Evolutionary conservation across 805 yeast genomes (phyloP), one percentile per base, ranked within the genome.

Genomic region (Cyberlindnera veronae): DNA sequence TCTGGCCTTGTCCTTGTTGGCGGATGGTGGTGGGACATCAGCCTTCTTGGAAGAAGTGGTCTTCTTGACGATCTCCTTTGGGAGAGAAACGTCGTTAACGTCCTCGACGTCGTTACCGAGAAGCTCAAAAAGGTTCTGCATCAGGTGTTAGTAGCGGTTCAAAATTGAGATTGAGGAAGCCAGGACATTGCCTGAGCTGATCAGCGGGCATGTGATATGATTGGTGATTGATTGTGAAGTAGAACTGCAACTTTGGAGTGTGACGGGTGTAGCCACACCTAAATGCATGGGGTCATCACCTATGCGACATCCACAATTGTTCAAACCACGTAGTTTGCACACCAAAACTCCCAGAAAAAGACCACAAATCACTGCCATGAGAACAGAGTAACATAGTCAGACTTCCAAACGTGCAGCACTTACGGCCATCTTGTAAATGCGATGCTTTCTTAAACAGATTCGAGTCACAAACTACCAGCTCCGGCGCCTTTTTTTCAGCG

Each of bases 101-200:
- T 82, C 95, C 64, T 84, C 90, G 58, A 84, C 86, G 74, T 86
- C 95, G 79, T 86, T 85, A 67, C 75, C 93, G 73, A 85, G 75
- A 68, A 84, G 77, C 68, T 77, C 85, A 69, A 73, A 85, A 66
- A 86, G 85, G 74, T 85, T 85, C 87, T 81, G 37, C 16, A 28
- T 12, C 13, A 11, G 17, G 30, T 6, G 30, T 28, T 28, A 28
- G 30, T 28, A 28, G 13, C 6, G 6, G 7, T n/a, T 28, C 26
- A 12, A 22, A 22, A 22, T 9, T 9, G 26, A 22, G 11, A 12
- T n/a, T n/a, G n/a, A n/a, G 12, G 12, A 22, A 8, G 26, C 8
- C 26, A 22, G 29, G 29, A 8, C 30, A 28, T 7, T 8, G 17
- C 7, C 13, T 15, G 15, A 16, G 14, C 8, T 16, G 30, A 4